Percentiles rank a stretch among this genome's conserved stretches.
Evolutionary conservation across 352 stramenopile species (phyloP).

Genomic region (Phytophthora quininea): DNA sequence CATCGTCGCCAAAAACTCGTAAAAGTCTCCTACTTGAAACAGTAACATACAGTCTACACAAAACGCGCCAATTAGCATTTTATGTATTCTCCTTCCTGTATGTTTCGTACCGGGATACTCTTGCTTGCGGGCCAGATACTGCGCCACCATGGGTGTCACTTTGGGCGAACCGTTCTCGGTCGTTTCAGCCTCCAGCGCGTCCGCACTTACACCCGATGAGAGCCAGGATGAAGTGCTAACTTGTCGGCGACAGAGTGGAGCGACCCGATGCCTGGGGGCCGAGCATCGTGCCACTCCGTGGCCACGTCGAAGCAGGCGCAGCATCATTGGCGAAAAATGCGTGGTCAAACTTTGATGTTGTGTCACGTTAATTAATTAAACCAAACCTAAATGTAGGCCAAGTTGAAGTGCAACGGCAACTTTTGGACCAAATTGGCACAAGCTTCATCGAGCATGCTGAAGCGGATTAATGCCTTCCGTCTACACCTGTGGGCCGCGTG

Average conservation of each 20-base stretch:
- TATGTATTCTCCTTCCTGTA: no score
- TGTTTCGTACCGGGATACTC: constrained; percentile 64
- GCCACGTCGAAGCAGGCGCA: no score
- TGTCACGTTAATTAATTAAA: no score
- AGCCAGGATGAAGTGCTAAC: constrained; percentile 13
- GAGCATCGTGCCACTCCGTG: no score
- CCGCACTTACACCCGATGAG: constrained; percentile 14
- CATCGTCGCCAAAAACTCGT: constrained; percentile 86
- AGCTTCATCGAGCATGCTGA: neutral
- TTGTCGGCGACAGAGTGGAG: constrained; percentile 8
- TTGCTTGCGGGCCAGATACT: constrained; percentile 80
- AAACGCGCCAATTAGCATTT: neutral
- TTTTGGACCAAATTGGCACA: neutral
- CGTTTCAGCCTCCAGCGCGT: neutral
- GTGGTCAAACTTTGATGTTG: no score
- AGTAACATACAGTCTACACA: constrained; percentile 51
- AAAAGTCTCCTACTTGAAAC: constrained; percentile 87
- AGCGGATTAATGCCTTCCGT: neutral
- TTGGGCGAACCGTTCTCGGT: constrained; percentile 16
- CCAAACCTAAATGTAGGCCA: no score
- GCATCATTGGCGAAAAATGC: no score
- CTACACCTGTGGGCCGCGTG: neutral
- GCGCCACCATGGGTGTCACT: constrained; percentile 69
- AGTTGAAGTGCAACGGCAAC: neutral
- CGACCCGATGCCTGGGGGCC: neutral